Conservation (phyloP, 1,284 basidiomycete species). For the Wallemia ichthyophaga region DNA sequence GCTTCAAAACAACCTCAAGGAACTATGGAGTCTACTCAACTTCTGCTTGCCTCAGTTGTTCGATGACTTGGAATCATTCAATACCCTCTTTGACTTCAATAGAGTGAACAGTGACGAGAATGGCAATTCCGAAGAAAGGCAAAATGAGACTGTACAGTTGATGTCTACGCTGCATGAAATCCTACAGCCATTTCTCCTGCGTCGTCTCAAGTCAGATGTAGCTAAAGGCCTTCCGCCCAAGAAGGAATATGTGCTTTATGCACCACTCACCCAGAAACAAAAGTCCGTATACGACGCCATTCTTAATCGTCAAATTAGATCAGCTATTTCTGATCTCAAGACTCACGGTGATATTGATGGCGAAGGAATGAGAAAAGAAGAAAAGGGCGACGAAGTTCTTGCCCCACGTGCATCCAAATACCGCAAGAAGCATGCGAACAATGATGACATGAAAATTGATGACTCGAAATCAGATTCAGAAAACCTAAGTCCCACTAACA, state of each 20-base stretch:
- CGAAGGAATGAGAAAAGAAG: conserved; percentile 22
- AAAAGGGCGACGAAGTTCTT: conserved; percentile 8
- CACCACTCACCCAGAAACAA: conserved; percentile 52
- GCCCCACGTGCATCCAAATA: background rate
- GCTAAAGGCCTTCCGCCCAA: conserved; percentile 46
- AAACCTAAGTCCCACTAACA: too few relatives aligned
- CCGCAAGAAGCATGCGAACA: background rate
- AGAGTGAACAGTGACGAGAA: conserved; percentile 29
- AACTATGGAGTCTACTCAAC: conserved; percentile 81
- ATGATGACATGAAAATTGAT: background rate
- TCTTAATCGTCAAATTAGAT: conserved; percentile 23
- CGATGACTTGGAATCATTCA: conserved; percentile 17
- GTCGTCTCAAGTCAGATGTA: conserved; percentile 72
- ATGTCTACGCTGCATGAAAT: conserved; percentile 62
- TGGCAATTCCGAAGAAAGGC: conserved; percentile 27
- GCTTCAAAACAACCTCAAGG: conserved; percentile 69
- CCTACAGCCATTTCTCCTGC: conserved; percentile 77
- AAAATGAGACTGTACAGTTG: conserved; percentile 30
- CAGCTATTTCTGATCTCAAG: background rate
- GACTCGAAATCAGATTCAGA: background rate
- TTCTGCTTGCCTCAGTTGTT: conserved; percentile 73
- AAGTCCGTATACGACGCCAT: conserved; percentile 57
- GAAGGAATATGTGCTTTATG: conserved; percentile 84
- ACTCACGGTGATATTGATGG: background rate
- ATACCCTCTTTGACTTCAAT: conserved; percentile 1